These are phyloP conservation scores for Aspergillus indologenus DNA, from an alignment of 495 filamentous ascomycete species.

Conservation along the genomic window DNA sequence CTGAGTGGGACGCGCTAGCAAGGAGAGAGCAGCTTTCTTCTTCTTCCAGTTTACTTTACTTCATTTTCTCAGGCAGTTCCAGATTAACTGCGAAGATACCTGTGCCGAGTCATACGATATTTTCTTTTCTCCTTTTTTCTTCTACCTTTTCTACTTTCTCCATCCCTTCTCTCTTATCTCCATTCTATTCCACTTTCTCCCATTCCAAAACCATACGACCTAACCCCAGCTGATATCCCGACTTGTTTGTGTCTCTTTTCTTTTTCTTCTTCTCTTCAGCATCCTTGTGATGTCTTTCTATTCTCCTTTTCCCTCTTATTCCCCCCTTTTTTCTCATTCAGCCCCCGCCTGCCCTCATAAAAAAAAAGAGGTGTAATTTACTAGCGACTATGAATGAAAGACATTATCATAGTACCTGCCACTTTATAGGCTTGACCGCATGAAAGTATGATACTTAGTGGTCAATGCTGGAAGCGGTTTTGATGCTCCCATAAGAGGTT, in stretches of 20 bases:
- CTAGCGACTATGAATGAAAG: conserved; percentile 11
- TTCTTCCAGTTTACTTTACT: conserved; percentile 20
- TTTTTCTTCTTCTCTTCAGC: conserved; percentile 9
- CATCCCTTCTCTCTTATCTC: conserved; percentile 8
- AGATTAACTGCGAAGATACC: conserved; percentile 42
- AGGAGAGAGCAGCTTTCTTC: conserved; percentile 15
- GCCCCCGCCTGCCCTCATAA: neutral
- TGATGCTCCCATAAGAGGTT: too few species aligned
- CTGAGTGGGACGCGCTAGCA: neutral
- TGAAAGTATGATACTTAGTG: too few species aligned
- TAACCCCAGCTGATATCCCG: conserved; percentile 16
- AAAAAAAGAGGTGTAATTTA: conserved; percentile 21
- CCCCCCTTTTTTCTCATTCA: neutral
- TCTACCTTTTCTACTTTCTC: conserved; percentile 8
- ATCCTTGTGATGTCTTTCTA: conserved; percentile 12
- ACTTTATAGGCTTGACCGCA: too few species aligned
- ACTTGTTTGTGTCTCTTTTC: conserved; percentile 17
- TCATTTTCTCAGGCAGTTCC: conserved; percentile 25
- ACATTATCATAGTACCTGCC: conserved; percentile 8
- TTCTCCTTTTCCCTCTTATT: neutral
- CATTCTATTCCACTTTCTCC: neutral
- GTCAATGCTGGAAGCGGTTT: too few species aligned
- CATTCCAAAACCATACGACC: conserved; percentile 10
- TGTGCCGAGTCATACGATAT: conserved; percentile 28
- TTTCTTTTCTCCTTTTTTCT: conserved; percentile 20